phyloP scores from a whole-genome alignment of 2,329 filamentous ascomycete species.

The Cladobotryum mycophilum region DNA sequence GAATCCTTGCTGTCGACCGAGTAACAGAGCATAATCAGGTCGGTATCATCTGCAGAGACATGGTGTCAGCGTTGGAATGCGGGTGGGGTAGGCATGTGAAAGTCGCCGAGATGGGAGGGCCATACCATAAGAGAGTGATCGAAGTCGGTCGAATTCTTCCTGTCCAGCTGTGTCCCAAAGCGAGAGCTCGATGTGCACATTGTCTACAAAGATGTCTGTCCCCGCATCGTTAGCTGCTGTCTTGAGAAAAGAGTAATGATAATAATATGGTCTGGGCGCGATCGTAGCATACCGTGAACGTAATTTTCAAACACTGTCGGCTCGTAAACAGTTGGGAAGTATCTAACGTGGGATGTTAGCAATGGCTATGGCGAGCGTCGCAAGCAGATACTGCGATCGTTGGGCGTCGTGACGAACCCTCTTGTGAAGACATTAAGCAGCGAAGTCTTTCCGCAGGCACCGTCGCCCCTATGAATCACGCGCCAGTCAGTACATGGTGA shows the following conservation, averaged over 20 bases:
- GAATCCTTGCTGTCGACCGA: constrained; percentile 94
- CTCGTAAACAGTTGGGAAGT: constrained; percentile 97
- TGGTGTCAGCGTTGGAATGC: constrained; percentile 4
- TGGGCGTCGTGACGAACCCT: constrained; percentile 55
- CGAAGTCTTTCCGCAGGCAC: constrained; percentile 95
- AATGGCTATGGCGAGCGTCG: constrained; percentile 1
- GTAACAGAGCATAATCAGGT: constrained; percentile 98
- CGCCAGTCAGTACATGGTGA: constrained; percentile 1
- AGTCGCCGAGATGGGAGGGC: background rate
- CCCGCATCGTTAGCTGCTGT: background rate
- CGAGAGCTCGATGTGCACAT: constrained; percentile 91
- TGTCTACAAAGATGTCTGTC: constrained; percentile 94
- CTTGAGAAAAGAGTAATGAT: background rate
- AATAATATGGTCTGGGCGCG: background rate
- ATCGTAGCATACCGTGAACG: constrained; percentile 68
- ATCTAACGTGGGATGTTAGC: constrained; percentile 44
- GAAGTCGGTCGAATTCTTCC: constrained; percentile 95
- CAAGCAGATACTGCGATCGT: background rate
- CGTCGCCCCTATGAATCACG: constrained; percentile 64
- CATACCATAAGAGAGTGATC: constrained; percentile 84
- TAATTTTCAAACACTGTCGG: constrained; percentile 99
- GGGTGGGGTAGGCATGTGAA: constrained; percentile 3
- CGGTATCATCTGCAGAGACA: constrained; percentile 62
- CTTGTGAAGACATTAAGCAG: constrained; percentile 96
- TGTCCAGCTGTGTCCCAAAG: constrained; percentile 98